phyloP scores from a whole-genome alignment of 2,329 filamentous ascomycete species.

The Fusarium algeriense region DNA sequence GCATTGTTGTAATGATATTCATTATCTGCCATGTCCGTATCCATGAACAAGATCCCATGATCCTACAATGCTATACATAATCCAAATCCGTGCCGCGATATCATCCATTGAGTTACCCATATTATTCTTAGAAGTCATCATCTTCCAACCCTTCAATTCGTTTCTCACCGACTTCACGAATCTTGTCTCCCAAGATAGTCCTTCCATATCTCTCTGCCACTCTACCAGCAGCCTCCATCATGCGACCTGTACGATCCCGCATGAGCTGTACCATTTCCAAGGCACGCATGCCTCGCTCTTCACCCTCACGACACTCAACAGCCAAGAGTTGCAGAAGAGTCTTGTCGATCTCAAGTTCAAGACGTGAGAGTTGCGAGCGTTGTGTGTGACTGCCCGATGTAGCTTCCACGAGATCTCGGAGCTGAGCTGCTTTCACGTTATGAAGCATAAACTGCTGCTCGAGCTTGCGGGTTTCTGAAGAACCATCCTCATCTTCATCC shows the following conservation, averaged over 20 bases:
- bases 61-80: conserved; percentile 13
- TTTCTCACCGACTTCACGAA: conserved; percentile 83
- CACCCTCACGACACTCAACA: conserved; percentile 89
- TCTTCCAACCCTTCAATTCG: conserved; percentile 72
- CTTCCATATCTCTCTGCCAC: conserved; percentile 88
- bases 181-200: conserved; percentile 87
- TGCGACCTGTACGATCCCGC: conserved; percentile 85
- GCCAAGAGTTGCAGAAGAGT: conserved; percentile 89
- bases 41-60: background rate
- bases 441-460: conserved; percentile 87
- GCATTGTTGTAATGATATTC: background rate
- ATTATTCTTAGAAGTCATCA: conserved; percentile 57
- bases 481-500: conserved; percentile 51
- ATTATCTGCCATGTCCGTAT: background rate
- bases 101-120: background rate
- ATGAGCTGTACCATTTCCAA: conserved; percentile 90
- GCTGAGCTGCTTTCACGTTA: conserved; percentile 77
- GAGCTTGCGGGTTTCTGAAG: conserved; percentile 69
- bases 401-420: conserved; percentile 78
- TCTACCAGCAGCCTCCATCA: conserved; percentile 92
- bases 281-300: conserved; percentile 94
- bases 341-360: conserved; percentile 91
- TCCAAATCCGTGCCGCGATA: background rate
- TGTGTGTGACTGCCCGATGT: conserved; percentile 71
- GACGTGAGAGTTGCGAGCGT: conserved; percentile 73